Percentiles rank a stretch among this genome's conserved stretches.
Evolutionary conservation across 228 moss, liverwort and hornwort species (phyloP).

Genomic region (Sphagnum magellanicum): DNA sequence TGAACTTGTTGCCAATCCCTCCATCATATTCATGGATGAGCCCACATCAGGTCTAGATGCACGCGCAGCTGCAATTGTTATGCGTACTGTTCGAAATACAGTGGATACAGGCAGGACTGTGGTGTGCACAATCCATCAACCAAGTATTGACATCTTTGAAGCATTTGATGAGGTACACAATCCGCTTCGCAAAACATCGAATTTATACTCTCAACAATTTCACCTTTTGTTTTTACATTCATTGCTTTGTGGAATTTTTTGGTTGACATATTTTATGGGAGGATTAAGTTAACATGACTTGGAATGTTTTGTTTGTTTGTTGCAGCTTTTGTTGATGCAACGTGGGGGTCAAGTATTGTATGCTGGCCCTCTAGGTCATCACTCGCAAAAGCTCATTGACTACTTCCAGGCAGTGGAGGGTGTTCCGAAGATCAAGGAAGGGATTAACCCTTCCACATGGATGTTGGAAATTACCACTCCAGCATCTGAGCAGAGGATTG

Average conservation of each 20-base stretch:
- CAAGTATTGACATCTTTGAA: slow-evolving; percentile 97
- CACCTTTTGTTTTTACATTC: too few species aligned
- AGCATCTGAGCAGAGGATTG: slow-evolving; percentile 47
- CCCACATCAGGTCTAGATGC: slow-evolving; percentile 96
- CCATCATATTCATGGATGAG: slow-evolving; percentile 98
- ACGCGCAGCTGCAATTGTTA: slow-evolving; percentile 93
- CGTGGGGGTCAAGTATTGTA: slow-evolving; percentile 89
- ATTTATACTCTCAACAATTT: too few species aligned
- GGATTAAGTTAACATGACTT: too few species aligned
- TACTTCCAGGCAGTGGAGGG: slow-evolving; percentile 67
- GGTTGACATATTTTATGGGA: too few species aligned
- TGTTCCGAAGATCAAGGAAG: slow-evolving; percentile 67
- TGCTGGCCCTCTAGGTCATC: slow-evolving; percentile 60
- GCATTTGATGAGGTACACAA: slow-evolving; percentile 71
- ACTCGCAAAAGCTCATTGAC: slow-evolving; percentile 51
- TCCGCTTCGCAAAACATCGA: too few species aligned
- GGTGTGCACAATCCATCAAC: slow-evolving; percentile 95
- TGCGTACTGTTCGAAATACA: slow-evolving; percentile 96
- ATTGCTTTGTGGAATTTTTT: too few species aligned
- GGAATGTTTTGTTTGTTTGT: too few species aligned
- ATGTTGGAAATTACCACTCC: slow-evolving; percentile 86
- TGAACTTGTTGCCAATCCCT: slow-evolving; percentile 92
- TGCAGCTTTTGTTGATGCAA: slow-evolving; percentile 73
- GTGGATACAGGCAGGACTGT: slow-evolving; percentile 95
- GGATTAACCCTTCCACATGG: slow-evolving; percentile 88